Percentiles rank a stretch among this genome's conserved stretches.
These are phyloP conservation scores for Epichloe baconii DNA, from an alignment of 2,329 filamentous ascomycete genomes.

Conservation along the genomic window DNA sequence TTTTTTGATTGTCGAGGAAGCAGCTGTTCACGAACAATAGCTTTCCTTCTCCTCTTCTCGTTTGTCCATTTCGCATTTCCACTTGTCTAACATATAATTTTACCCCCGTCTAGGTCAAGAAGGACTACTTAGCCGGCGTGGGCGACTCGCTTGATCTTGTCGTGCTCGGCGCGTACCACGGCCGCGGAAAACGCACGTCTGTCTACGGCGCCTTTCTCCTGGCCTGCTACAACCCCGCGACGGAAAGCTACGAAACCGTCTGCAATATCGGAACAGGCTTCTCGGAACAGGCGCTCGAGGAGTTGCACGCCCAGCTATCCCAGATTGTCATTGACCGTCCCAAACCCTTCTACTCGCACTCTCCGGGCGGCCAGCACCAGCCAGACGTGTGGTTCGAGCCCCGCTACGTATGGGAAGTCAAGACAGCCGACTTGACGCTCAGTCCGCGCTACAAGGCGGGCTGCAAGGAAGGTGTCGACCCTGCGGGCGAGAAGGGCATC, in stretches of 20 bases:
- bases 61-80: not conserved
- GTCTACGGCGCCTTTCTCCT: conserved; percentile 94
- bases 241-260: conserved; percentile 81
- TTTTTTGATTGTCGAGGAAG: not conserved
- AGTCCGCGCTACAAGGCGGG: conserved; percentile 92
- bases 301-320: conserved; percentile 63
- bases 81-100: not conserved
- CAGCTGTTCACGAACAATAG: not conserved
- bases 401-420: conserved; percentile 90
- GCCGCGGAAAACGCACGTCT: conserved; percentile 87
- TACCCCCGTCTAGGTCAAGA: conserved; percentile 63
- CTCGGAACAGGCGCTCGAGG: conserved; percentile 84
- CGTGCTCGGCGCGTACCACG: conserved; percentile 86
- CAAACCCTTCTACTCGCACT: conserved; percentile 92
- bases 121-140: conserved; percentile 88
- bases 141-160: conserved; percentile 95
- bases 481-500: conserved; percentile 61
- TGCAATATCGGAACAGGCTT: conserved; percentile 99
- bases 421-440: conserved; percentile 87
- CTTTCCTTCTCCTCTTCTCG: not conserved
- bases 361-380: conserved; percentile 73
- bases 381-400: conserved; percentile 99
- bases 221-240: conserved; percentile 74
- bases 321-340: conserved; percentile 73
- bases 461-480: conserved; percentile 63